phyloP scores from a whole-genome alignment of 768 basidiomycete genomes.

The Phallus indusiatus region DNA sequence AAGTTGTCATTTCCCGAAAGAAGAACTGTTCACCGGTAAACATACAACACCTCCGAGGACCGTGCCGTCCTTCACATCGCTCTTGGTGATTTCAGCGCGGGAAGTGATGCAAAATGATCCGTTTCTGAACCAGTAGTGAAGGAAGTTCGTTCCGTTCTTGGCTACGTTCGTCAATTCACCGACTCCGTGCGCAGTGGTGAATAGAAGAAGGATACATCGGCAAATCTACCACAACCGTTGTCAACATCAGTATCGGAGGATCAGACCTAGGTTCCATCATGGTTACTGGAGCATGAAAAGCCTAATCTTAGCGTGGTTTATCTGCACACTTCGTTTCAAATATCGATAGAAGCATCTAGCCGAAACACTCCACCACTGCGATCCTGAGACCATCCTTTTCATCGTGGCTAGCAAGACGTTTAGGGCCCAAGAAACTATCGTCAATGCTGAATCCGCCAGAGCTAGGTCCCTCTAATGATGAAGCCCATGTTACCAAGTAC shows the following conservation, averaged over 20 bases:
- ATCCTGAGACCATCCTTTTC: slow-evolving; percentile 91
- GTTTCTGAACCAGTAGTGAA: slow-evolving; percentile 74
- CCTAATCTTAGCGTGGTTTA: slow-evolving; percentile 84
- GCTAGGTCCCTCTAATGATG: slow-evolving; percentile 93
- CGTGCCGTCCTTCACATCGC: slow-evolving; percentile 95
- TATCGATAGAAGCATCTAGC: slow-evolving; percentile 96
- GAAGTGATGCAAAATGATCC: slow-evolving; percentile 50
- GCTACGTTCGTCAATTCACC: slow-evolving; percentile 87
- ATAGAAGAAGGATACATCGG: slow-evolving; percentile 99
- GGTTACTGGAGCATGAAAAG: slow-evolving; percentile 96
- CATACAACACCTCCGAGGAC: slow-evolving; percentile 99
- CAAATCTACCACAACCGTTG: slow-evolving; percentile 85
- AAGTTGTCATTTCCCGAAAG: slow-evolving; percentile 83
- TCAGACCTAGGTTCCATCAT: slow-evolving; percentile 98
- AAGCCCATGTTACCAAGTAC: slow-evolving; percentile 93
- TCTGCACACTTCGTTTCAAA: slow-evolving; percentile 88
- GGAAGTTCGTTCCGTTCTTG: slow-evolving; percentile 75
- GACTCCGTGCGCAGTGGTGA: slow-evolving; percentile 74
- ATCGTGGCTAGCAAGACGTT: slow-evolving; percentile 98
- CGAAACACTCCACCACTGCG: slow-evolving; percentile 69
- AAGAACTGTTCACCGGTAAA: slow-evolving; percentile 91
- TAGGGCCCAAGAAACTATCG: slow-evolving; percentile 99
- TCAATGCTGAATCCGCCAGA: slow-evolving; percentile 89
- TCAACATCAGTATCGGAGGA: slow-evolving; percentile 98
- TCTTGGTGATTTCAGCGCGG: slow-evolving; percentile 50